Evolutionary conservation across 768 basidiomycete genomes (phyloP), one percentile per base, ranked within the genome.

Genomic region (Psilocybe tampanensis): DNA sequence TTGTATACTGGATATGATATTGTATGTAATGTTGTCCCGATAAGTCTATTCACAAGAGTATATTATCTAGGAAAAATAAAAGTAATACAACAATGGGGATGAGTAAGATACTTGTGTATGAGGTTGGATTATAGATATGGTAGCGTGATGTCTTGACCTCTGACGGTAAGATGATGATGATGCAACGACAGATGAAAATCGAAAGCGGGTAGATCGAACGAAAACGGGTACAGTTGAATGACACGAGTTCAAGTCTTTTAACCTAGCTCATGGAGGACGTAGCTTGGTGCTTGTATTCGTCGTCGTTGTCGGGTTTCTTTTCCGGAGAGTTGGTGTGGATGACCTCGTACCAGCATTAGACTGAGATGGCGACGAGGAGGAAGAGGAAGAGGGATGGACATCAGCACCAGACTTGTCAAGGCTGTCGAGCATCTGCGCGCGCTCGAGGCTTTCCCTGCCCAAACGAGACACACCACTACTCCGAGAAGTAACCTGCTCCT

Each of bases 351-450:
- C 13, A 8, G 47, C 6, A 29, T 13, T 29, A 29, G 26, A 32
- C 17, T 39, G 36, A 4, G 3, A 3, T 39, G 36, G 36, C 3
- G 36, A 8, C 36, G 13, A 39, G 4, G 12, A 39, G 4, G 13
- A 39, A 5, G 29, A 29, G 29, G 36, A 39, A 5, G 13, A 13
- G 15, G 36, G 36, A 39, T 39, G 12, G 36, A 61, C 58, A 19
- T 64, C 21, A 1, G 56, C 67, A 19, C 64, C 65, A 32, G 64
- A 60, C 3, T 59, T 59, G 55, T 67, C 60, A 17, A 67, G 52
- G 29, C 65, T 69, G 3, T 68, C 63, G 12, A 69, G 39, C 70
- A 69, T 71, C 44, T 67, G 68, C 43, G 54, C 58, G 23, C 64
- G 64, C 32, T 58, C 56, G 24, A 56, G 29, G 11, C 53, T 44